Percentiles rank a stretch among this genome's conserved stretches.
Conservation (phyloP, 495 filamentous ascomycete species). For the Mytilinidion resinicola region DNA sequence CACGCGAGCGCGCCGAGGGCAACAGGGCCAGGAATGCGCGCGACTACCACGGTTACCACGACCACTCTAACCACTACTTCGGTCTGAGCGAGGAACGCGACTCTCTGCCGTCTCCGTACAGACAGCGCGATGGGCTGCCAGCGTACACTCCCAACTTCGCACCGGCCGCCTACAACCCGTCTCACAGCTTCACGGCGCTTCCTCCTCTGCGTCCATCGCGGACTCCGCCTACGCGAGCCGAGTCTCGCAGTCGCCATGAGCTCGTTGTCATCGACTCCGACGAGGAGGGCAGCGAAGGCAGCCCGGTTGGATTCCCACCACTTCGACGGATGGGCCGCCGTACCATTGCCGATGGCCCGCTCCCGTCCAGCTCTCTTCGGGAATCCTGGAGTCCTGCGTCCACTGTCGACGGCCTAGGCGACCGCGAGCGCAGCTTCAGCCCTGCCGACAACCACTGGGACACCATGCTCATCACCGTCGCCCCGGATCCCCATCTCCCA, state of each 20-base stretch:
- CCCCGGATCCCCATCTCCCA: constrained; percentile 71
- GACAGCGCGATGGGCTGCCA: constrained; percentile 1
- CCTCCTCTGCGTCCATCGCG: neutral
- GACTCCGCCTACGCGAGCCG: neutral
- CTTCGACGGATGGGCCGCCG: constrained; percentile 32
- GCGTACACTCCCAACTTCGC: constrained; percentile 26
- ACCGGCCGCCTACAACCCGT: constrained; percentile 16
- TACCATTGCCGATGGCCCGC: constrained; percentile 26
- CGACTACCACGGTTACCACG: neutral
- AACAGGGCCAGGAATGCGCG: neutral
- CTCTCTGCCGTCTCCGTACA: constrained; percentile 7
- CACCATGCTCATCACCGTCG: constrained; percentile 69
- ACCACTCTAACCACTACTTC: neutral
- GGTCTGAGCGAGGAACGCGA: neutral
- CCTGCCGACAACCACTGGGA: constrained; percentile 71
- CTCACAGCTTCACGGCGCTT: neutral
- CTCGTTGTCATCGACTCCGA: constrained; percentile 8
- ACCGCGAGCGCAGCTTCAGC: constrained; percentile 74
- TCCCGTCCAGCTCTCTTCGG: constrained; percentile 20
- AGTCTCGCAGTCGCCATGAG: neutral
- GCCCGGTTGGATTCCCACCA: constrained; percentile 27
- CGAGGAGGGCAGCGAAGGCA: constrained; percentile 13
- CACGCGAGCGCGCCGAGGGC: neutral
- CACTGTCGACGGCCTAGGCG: constrained; percentile 67
- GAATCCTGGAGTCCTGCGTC: constrained; percentile 32